These are phyloP conservation scores for Chaetothyriales sp. DNA, from an alignment of 2,329 filamentous ascomycete species.

Conservation along the genomic window DNA sequence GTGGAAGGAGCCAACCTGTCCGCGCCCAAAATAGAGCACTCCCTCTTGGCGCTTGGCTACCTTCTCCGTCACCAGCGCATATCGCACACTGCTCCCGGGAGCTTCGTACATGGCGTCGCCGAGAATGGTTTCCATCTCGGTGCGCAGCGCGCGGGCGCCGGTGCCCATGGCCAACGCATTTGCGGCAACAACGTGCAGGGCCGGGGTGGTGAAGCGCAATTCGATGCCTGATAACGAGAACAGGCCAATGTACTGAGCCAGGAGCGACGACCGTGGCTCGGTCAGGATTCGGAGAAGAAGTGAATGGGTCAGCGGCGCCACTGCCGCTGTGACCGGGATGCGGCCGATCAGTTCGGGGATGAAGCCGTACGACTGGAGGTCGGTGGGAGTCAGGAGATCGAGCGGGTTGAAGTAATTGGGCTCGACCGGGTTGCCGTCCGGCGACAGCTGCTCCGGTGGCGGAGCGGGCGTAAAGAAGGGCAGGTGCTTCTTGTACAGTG, in stretches of 20 bases:
- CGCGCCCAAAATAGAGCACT: conserved; percentile 36
- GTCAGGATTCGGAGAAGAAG: conserved; percentile 74
- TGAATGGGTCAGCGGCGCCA: conserved; percentile 55
- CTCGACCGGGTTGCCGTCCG: conserved; percentile 16
- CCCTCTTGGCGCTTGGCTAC: conserved; percentile 48
- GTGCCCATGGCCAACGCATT: conserved; percentile 55
- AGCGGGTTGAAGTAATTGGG: conserved; percentile 43
- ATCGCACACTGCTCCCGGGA: conserved; percentile 49
- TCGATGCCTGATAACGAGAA: conserved; percentile 67
- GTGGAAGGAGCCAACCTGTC: conserved; percentile 37
- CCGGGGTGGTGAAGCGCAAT: conserved; percentile 66
- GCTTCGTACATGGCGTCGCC: conserved; percentile 71
- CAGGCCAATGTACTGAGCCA: conserved; percentile 76
- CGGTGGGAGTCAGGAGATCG: conserved; percentile 57
- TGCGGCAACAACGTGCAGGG: conserved; percentile 66
- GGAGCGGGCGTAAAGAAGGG: conserved; percentile 41
- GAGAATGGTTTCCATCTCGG: conserved; percentile 64
- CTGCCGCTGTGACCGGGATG: conserved; percentile 74
- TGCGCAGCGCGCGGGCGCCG: conserved; percentile 63
- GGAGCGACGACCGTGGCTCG: conserved; percentile 75
- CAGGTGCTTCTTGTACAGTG: conserved; percentile 42
- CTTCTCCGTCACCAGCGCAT: conserved; percentile 57
- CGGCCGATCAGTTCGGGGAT: conserved; percentile 95
- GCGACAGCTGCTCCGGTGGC: conserved; percentile 18
- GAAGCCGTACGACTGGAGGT: conserved; percentile 74